Evolutionary conservation across 768 basidiomycete species (phyloP).

Genomic region (Podaxis carcinomalis): DNA sequence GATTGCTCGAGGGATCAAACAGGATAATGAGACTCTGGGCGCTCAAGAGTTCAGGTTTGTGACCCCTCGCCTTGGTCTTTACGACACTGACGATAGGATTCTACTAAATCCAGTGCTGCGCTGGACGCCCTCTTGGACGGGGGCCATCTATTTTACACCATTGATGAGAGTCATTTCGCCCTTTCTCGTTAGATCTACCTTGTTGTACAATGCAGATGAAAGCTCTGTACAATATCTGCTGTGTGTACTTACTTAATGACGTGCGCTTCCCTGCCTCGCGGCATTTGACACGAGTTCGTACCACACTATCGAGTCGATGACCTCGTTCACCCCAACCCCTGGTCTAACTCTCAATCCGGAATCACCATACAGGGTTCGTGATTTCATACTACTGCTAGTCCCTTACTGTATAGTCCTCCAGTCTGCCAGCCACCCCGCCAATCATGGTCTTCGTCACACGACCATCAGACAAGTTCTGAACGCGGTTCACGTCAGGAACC

Average conservation of each 20-base stretch:
- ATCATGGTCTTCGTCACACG: conserved; percentile 3
- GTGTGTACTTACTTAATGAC: conserved; percentile 4
- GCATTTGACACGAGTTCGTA: background rate
- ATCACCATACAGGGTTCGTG: background rate
- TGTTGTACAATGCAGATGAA: conserved; percentile 3
- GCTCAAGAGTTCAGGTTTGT: conserved; percentile 62
- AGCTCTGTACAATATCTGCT: background rate
- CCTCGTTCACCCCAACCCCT: background rate
- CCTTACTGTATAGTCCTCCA: background rate
- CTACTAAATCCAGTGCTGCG: conserved; percentile 46
- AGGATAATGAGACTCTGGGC: conserved; percentile 34
- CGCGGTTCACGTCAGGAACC: background rate
- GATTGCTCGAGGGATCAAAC: conserved; percentile 57
- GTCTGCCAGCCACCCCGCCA: background rate
- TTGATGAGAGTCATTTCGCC: conserved; percentile 77
- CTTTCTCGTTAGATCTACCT: conserved; percentile 35
- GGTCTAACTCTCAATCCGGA: background rate
- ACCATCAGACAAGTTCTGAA: conserved; percentile 9
- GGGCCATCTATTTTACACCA: conserved; percentile 74
- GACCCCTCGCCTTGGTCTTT: background rate
- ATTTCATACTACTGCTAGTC: background rate
- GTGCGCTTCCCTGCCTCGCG: background rate
- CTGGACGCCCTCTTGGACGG: conserved; percentile 77
- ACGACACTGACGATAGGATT: background rate
- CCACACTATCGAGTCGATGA: background rate